Percentiles rank a stretch among this genome's conserved stretches.
Evolutionary conservation across 805 yeast species (phyloP).

Genomic region (Saccharomycopsis guyanensis): DNA sequence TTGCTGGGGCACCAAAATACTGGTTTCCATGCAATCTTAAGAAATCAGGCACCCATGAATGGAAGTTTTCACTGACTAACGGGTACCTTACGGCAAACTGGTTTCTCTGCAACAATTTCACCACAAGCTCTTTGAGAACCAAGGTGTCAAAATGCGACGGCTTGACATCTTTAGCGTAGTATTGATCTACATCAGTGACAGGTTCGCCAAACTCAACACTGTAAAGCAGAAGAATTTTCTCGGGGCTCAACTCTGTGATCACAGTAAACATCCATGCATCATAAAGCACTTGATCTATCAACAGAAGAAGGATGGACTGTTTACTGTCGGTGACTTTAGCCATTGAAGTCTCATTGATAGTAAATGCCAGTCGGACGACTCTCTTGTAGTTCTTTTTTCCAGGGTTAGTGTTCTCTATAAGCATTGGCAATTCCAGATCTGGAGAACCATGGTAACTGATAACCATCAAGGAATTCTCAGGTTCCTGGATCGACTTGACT

Average conservation of each 20-base stretch:
- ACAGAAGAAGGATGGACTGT: slow-evolving; percentile 26
- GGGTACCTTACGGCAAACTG: slow-evolving; percentile 18
- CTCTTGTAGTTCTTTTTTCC: slow-evolving; percentile 3
- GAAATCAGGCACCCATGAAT: slow-evolving; percentile 8
- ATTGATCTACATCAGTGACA: not conserved
- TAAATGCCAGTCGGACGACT: slow-evolving; percentile 5
- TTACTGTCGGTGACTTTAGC: slow-evolving; percentile 23
- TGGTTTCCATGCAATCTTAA: not conserved
- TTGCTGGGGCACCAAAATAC: not conserved
- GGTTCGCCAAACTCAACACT: not conserved
- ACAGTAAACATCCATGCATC: slow-evolving; percentile 34
- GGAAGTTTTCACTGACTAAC: slow-evolving; percentile 13
- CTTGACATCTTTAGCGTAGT: not conserved
- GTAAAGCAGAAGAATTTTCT: slow-evolving; percentile 8
- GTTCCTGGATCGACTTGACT: not conserved
- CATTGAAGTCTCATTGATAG: slow-evolving; percentile 11
- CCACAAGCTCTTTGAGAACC: slow-evolving; percentile 7
- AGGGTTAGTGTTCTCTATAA: slow-evolving; percentile 36
- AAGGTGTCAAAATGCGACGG: not conserved
- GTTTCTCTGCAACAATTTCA: slow-evolving; percentile 9
- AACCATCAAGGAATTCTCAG: slow-evolving; percentile 12
- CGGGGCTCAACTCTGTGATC: slow-evolving; percentile 17
- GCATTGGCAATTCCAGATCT: slow-evolving; percentile 40
- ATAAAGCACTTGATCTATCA: slow-evolving; percentile 34
- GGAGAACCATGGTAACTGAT: slow-evolving; percentile 39